These are phyloP conservation scores for Luffa acutangula DNA, from an alignment of 306 rosid genomes.

Conservation along the genomic window DNA sequence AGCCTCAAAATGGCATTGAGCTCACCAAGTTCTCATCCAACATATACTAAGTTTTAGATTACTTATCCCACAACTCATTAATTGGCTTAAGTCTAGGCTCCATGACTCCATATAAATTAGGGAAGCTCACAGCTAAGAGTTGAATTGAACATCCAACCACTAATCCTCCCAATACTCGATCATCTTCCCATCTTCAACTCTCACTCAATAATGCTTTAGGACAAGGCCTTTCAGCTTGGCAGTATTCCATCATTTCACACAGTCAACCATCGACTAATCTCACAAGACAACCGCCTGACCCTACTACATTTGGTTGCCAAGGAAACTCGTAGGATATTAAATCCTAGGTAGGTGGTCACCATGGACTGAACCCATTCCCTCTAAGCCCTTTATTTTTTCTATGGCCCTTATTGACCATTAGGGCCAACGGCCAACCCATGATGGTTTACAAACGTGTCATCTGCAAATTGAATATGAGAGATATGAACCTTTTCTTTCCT, in stretches of 20 bases:
- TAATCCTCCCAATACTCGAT: background rate
- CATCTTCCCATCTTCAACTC: background rate
- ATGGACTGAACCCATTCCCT: too few species aligned
- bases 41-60: background rate
- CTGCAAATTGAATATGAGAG: background rate
- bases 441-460: background rate
- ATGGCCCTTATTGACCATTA: too few species aligned
- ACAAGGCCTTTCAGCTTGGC: background rate
- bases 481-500: background rate
- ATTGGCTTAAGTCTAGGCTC: background rate
- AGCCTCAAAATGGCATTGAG: background rate
- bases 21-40: background rate
- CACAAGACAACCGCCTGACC: too few species aligned
- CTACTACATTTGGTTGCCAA: too few species aligned
- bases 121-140: background rate
- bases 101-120: background rate
- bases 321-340: too few species aligned
- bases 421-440: too few species aligned
- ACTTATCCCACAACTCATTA: background rate
- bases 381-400: too few species aligned
- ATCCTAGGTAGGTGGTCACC: too few species aligned
- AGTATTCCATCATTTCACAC: background rate
- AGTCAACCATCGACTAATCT: too few species aligned
- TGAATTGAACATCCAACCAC: background rate
- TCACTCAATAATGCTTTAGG: background rate